Evolutionary conservation across 768 basidiomycete genomes (phyloP), one percentile per base, ranked within the genome.

Genomic region (Candolleomyces eurysporus): DNA sequence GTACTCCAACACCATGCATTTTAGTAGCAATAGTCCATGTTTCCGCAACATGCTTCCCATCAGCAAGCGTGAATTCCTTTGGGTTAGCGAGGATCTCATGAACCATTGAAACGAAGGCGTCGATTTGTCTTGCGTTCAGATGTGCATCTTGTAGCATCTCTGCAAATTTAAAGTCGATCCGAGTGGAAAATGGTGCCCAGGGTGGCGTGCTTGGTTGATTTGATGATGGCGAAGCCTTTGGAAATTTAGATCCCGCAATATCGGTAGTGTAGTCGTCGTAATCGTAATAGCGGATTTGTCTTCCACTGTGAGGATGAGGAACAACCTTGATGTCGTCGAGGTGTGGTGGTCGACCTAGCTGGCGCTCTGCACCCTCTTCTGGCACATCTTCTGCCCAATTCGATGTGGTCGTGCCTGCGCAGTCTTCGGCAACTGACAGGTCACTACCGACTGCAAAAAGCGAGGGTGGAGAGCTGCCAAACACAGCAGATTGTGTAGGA

Each of bases 21-120:
- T 62, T n/a, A 26, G 61, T 46, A 2, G 68, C 66, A 13, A 26
- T 10, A 21, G 65, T 61, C 70, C 72, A 73, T n/a, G 66, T 60
- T 3, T 58, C 32, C 17, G 56, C 36, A 5, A 70, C 50, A 32
- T 70, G 67, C n/a, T 58, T 39, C 13, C 52, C 32, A 40, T 62
- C 65, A 17, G 57, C 42, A 8, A 73, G 39, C 2, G 64, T 64
- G 32, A 71, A 67, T 1, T 46, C 31, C 11, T 61, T 43, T 2
- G 59, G 54, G 3, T 43, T 2, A 6, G 51, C 21, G 11, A 40
- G 45, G 5, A 61, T 40, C 42, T 60, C 39, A 16, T 62, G 45
- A 46, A 66, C 32, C 0, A 63, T 4, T 2, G 56, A 40, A 16
- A 68, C 14, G 5, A 71, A 22, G 9, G 16, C n/a, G 16, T 62